Evolutionary conservation across 2,329 filamentous ascomycete species (phyloP), one percentile per base, ranked within the genome.

Genomic region (Orbilia oligospora): DNA sequence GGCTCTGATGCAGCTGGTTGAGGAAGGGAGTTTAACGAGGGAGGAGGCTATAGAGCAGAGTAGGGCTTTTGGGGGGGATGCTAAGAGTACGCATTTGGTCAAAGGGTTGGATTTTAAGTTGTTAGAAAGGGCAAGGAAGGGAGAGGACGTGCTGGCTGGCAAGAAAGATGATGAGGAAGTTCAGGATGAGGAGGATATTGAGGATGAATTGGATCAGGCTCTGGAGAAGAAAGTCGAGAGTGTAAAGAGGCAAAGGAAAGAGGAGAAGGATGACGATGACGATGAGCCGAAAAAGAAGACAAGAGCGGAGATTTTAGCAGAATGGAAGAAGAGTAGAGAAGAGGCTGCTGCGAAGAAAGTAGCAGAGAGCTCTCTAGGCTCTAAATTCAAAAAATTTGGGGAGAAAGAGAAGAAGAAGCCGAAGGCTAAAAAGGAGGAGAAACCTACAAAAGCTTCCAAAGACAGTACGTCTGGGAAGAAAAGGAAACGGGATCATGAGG

Each of bases 81-180:
- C 94, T 22, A 87, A 87, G 14, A 93, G 90, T 81, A 97, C 94
- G 14, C 93, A 97, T 87, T 85, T 97, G 80, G 91, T 98, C 58
- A 98, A 97, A 83, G 96, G 96, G 0, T 85, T 99, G 63, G 96
- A 99, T 84, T 92, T 93, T 83, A 92, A 92, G 84, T 86, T 98
- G 12, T 86, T 94, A 30, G 89, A 92, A 83, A 87, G 90, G 81
- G 88, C 92, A 76, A 88, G 88, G 77, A 88, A 87, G 70, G 92
- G 92, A 48, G 92, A 94, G 83, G 86, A 94, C 84, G 87, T 93
- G 0, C 83, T 84, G 66, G 70, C 77, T 69, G 58, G 20, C 67
- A 80, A 33, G 80, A 82, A 1, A 71, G 81, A 24, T 2, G 82
- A 84, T 9, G 82, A 85, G 6, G 82, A 83, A 0, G 82, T 81